phyloP scores from a whole-genome alignment of 306 rosid species.

The Trifolium dubium region DNA sequence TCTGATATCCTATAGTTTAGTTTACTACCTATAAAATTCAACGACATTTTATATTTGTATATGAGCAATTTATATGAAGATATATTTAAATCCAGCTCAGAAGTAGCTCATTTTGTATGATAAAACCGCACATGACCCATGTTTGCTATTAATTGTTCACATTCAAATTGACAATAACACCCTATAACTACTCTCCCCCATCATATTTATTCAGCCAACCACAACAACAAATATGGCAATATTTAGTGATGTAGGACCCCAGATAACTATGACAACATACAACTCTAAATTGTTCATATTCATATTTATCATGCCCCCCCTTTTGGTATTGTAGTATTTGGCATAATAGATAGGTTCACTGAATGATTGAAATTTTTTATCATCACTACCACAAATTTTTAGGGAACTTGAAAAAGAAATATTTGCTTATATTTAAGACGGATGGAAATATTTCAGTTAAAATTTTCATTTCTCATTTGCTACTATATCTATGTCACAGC shows the following conservation, averaged over 20 bases:
- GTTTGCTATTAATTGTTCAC: neutral
- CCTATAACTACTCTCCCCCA: neutral
- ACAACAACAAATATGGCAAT: neutral
- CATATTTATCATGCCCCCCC: neutral
- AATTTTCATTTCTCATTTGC: neutral
- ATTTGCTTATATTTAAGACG: too few relatives aligned
- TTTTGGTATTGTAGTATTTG: too few relatives aligned
- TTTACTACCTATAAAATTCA: too few relatives aligned
- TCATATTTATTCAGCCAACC: neutral
- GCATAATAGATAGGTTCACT: too few relatives aligned
- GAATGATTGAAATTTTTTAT: too few relatives aligned
- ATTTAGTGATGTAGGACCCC: constrained; percentile 21
- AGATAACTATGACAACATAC: constrained; percentile 4
- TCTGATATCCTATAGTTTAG: too few relatives aligned
- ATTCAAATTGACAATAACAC: neutral
- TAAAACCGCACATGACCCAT: constrained; percentile 27
- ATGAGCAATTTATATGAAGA: too few relatives aligned
- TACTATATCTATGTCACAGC: constrained; percentile 27
- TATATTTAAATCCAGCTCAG: too few relatives aligned
- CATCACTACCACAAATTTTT: too few relatives aligned
- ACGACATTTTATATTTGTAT: too few relatives aligned
- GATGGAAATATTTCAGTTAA: neutral
- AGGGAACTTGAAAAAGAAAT: neutral
- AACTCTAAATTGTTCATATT: constrained; percentile 9
- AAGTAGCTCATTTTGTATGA: neutral